Percentiles rank a stretch among this genome's conserved stretches.
phyloP scores from a whole-genome alignment of 2,329 filamentous ascomycete genomes.

The Fusarium armeniacum region DNA sequence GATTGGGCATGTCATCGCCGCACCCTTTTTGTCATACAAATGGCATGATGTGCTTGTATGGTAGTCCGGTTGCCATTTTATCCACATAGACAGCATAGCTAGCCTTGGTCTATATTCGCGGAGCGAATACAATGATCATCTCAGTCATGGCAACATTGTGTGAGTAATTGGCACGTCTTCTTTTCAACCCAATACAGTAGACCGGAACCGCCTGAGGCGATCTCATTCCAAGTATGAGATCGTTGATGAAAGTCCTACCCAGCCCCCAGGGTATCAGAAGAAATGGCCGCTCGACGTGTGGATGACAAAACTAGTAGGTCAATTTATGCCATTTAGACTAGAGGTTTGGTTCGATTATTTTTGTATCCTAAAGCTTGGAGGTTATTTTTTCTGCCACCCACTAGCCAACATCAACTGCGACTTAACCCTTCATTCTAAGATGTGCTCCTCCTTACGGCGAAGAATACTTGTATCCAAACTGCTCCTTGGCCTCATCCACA shows the following conservation, averaged over 20 bases:
- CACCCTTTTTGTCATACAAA: slow-evolving; percentile 1
- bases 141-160: not conserved
- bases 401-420: not conserved
- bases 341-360: too few relatives aligned
- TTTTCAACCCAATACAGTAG: too few relatives aligned
- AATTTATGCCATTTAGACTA: too few relatives aligned
- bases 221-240: not conserved
- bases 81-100: not conserved
- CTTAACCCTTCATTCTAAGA: fast-evolving
- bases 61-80: not conserved
- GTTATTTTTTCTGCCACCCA: too few relatives aligned
- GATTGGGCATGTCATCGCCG: not conserved
- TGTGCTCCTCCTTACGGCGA: slow-evolving; percentile 53
- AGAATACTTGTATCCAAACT: slow-evolving; percentile 63
- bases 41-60: not conserved
- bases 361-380: too few relatives aligned
- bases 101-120: not conserved
- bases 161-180: not conserved
- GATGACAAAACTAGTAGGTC: too few relatives aligned
- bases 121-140: not conserved
- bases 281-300: too few relatives aligned
- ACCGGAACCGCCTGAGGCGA: not conserved
- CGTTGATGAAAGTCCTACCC: too few relatives aligned
- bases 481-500: slow-evolving; percentile 59
- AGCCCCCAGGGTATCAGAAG: too few relatives aligned